Conservation (phyloP, 179 eudicot genomes). For the Sideroxylon spinosum region DNA sequence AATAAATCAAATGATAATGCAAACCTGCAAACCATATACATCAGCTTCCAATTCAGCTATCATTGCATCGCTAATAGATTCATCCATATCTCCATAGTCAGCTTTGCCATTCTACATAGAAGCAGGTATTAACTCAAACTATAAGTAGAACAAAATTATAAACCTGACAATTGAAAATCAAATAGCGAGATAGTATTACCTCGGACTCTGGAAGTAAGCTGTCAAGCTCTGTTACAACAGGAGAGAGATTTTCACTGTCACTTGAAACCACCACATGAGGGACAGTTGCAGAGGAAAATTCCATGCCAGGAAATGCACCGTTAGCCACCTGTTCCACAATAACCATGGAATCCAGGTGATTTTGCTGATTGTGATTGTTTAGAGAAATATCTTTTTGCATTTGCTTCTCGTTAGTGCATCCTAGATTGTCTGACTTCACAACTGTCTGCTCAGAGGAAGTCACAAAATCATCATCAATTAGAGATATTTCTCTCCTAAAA, state of each 20-base stretch:
- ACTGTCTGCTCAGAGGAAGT: conserved; percentile 28
- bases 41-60: conserved; percentile 91
- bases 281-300: conserved; percentile 25
- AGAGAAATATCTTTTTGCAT: conserved; percentile 20
- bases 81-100: conserved; percentile 35
- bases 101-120: conserved; percentile 43
- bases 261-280: conserved; percentile 29
- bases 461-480: conserved; percentile 34
- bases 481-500: conserved; percentile 35
- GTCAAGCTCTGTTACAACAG: conserved; percentile 35
- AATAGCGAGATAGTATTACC: conserved; percentile 35
- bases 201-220: conserved; percentile 34
- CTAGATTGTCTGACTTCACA: conserved; percentile 24
- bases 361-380: conserved; percentile 21
- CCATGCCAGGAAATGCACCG: conserved; percentile 18
- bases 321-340: conserved; percentile 33
- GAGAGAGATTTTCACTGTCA: conserved; percentile 22
- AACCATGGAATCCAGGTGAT: conserved; percentile 36
- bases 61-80: conserved; percentile 58
- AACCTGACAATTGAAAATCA: background rate
- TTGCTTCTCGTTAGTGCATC: conserved; percentile 23
- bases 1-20: background rate
- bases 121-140: conserved; percentile 22
- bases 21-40: conserved; percentile 75
- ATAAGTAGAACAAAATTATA: background rate